These are phyloP conservation scores for Vaccinium vitisidaea DNA, from an alignment of 148 eudicot species.

Conservation along the genomic window DNA sequence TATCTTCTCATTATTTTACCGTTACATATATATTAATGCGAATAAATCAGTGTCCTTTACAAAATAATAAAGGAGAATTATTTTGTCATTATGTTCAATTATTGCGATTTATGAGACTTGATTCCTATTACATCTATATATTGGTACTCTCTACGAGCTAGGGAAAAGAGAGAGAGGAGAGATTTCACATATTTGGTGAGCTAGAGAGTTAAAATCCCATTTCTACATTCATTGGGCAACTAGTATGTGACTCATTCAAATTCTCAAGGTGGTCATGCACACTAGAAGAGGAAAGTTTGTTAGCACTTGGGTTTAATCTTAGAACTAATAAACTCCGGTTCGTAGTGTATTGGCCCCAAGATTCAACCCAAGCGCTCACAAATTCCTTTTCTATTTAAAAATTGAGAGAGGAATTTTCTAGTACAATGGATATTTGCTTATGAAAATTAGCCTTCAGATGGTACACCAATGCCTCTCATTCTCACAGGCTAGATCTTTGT, in stretches of 20 bases:
- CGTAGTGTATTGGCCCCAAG: neutral
- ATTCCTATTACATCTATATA: neutral
- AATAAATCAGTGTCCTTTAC: neutral
- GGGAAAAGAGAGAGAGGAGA: neutral
- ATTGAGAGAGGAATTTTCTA: too few species aligned
- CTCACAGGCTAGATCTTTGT: neutral
- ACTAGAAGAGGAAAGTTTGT: neutral
- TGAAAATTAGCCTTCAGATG: too few species aligned
- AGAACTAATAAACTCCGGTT: neutral
- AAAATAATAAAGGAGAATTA: neutral
- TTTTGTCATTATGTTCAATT: neutral
- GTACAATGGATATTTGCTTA: too few species aligned
- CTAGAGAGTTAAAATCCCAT: neutral
- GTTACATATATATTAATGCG: too few species aligned
- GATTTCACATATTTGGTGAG: neutral
- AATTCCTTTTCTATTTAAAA: too few species aligned
- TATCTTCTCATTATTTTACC: neutral
- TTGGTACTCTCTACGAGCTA: neutral
- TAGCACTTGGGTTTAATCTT: neutral
- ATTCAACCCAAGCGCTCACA: neutral
- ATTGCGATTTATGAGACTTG: neutral
- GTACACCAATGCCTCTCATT: neutral
- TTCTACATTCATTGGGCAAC: neutral
- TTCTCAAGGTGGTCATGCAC: neutral
- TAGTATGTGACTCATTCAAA: neutral